These are phyloP conservation scores for Fusarium circinatum DNA, from an alignment of 2,329 filamentous ascomycete species.

Conservation along the genomic window DNA sequence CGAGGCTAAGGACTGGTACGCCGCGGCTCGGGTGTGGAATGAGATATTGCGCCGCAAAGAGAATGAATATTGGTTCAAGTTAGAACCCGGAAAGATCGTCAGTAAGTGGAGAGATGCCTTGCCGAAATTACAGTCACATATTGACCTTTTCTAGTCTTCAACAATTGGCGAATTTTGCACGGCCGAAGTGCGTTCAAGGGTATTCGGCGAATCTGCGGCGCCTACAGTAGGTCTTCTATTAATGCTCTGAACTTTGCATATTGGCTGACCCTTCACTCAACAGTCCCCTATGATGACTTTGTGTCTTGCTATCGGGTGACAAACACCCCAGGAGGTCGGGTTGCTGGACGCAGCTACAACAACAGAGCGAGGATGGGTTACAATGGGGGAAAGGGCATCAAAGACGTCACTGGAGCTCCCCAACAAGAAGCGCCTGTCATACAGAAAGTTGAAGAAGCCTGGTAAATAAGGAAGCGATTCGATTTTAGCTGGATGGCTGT, in stretches of 20 bases:
- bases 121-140: background rate
- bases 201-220: slow-evolving; percentile 87
- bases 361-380: slow-evolving; percentile 18
- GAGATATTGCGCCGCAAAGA: slow-evolving; percentile 71
- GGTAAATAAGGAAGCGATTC: background rate
- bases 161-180: slow-evolving; percentile 96
- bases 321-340: slow-evolving; percentile 65
- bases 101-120: slow-evolving; percentile 61
- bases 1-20: slow-evolving; percentile 74
- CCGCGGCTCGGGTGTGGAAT: slow-evolving; percentile 79
- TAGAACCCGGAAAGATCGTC: slow-evolving; percentile 80
- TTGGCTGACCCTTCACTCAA: slow-evolving; percentile 6
- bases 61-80: slow-evolving; percentile 81
- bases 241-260: background rate
- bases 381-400: background rate
- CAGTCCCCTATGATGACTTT: slow-evolving; percentile 84
- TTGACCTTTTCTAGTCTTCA: slow-evolving; percentile 73
- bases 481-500: background rate
- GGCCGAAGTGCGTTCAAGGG: slow-evolving; percentile 86
- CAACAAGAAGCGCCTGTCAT: background rate
- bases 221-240: slow-evolving; percentile 74
- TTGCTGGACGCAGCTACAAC: slow-evolving; percentile 52
- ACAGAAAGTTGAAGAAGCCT: background rate
- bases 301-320: slow-evolving; percentile 79
- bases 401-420: background rate